phyloP scores from a whole-genome alignment of 257 asterid species.

The Petunia secreta region DNA sequence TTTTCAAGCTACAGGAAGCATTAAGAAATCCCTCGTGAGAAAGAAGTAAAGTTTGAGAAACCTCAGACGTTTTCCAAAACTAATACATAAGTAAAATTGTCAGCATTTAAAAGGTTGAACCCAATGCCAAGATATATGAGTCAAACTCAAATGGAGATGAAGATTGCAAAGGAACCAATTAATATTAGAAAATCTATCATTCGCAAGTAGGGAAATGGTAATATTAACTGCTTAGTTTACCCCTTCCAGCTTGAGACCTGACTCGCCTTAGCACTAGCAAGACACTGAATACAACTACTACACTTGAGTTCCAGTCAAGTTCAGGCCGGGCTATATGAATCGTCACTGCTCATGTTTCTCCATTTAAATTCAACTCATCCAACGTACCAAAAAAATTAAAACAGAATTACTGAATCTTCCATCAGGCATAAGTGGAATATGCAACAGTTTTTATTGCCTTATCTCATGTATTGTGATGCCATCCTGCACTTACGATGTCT shows the following conservation, averaged over 20 bases:
- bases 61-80: background rate
- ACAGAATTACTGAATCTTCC: constrained; percentile 5
- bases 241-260: background rate
- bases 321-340: no score
- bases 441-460: background rate
- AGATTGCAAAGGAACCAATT: background rate
- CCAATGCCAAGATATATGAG: background rate
- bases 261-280: background rate
- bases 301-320: no score
- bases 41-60: background rate
- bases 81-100: background rate
- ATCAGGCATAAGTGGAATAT: background rate
- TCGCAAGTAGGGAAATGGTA: background rate
- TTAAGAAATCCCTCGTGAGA: constrained; percentile 29
- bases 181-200: background rate
- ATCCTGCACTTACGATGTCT: constrained; percentile 8
- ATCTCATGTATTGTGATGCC: background rate
- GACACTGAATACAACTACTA: background rate
- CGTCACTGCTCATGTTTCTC: no score
- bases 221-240: background rate
- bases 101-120: constrained; percentile 8
- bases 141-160: constrained; percentile 10
- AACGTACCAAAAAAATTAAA: background rate
- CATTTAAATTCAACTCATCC: no score
- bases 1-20: constrained; percentile 89